phyloP scores from a whole-genome alignment of 106 monocot species.

The Dioscorea zingiberensis region DNA sequence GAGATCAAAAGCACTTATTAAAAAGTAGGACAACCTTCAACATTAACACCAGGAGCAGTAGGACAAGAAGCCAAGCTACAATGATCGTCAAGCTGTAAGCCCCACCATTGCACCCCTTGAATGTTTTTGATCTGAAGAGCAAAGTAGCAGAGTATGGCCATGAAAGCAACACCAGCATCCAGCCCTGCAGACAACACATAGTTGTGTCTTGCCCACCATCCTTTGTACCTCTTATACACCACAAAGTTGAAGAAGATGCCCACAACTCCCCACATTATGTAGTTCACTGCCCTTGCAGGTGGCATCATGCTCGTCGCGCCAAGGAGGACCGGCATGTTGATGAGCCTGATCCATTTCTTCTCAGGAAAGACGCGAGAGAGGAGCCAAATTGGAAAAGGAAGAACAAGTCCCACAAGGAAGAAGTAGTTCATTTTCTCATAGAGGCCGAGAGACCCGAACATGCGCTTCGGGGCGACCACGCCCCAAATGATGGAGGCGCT shows the following conservation, averaged over 20 bases:
- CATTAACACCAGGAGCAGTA: constrained; percentile 11
- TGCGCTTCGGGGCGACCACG: neutral
- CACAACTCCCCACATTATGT: constrained; percentile 16
- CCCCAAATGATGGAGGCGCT: constrained; percentile 10
- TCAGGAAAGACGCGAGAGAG: constrained; percentile 15
- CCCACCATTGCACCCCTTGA: constrained; percentile 29
- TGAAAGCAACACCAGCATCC: constrained; percentile 30
- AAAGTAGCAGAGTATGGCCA: constrained; percentile 17
- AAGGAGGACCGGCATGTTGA: constrained; percentile 34
- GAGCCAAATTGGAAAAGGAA: constrained; percentile 20
- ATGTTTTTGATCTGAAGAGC: constrained; percentile 17
- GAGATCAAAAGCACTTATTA: too few relatives aligned
- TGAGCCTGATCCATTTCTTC: constrained; percentile 31
- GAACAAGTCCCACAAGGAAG: constrained; percentile 22
- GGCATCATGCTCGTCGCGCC: constrained; percentile 8
- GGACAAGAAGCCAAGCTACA: constrained; percentile 28
- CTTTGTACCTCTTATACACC: constrained; percentile 18
- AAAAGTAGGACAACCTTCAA: neutral
- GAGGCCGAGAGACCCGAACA: constrained; percentile 5
- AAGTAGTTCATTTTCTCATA: constrained; percentile 14
- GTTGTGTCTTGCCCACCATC: constrained; percentile 29
- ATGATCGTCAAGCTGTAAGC: constrained; percentile 11
- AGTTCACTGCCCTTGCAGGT: constrained; percentile 16
- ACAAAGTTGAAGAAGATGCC: constrained; percentile 28
- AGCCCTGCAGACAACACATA: constrained; percentile 30